Evolutionary conservation across 2,329 filamentous ascomycete species (phyloP).

Genomic region (Lomentospora prolificans): DNA sequence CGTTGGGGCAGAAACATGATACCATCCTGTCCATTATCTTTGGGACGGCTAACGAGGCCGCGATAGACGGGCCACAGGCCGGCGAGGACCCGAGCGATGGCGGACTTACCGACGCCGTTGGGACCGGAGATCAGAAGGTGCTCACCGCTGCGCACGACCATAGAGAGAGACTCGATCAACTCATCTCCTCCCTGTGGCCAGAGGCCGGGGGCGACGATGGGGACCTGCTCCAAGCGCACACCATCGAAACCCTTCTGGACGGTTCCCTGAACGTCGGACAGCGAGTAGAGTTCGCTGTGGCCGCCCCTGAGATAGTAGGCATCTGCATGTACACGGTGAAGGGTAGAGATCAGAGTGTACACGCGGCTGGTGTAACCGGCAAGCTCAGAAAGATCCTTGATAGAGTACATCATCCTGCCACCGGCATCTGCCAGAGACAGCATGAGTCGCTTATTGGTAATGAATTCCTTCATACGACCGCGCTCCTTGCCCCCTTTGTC

Average conservation of each 20-base stretch:
- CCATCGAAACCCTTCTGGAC: slow-evolving; percentile 93
- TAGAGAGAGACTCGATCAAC: slow-evolving; percentile 75
- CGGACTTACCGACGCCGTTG: slow-evolving; percentile 89
- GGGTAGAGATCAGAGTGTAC: slow-evolving; percentile 87
- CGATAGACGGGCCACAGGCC: slow-evolving; percentile 95
- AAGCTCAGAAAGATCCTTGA: slow-evolving; percentile 93
- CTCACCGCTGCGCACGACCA: slow-evolving; percentile 83
- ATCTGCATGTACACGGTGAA: slow-evolving; percentile 86
- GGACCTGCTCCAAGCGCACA: slow-evolving; percentile 85
- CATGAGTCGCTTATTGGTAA: slow-evolving; percentile 98
- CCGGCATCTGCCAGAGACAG: slow-evolving; percentile 92
- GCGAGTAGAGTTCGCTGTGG: slow-evolving; percentile 70
- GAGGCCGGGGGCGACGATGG: slow-evolving; percentile 77
- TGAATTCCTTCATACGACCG: slow-evolving; percentile 94
- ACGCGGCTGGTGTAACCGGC: slow-evolving; percentile 94
- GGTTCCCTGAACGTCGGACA: slow-evolving; percentile 87
- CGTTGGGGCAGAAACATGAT: slow-evolving; percentile 98
- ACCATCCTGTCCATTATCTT: slow-evolving; percentile 70
- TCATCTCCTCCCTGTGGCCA: slow-evolving; percentile 90
- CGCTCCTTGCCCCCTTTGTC: slow-evolving; percentile 57
- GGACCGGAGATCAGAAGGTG: slow-evolving; percentile 90
- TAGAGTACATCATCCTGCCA: slow-evolving; percentile 98
- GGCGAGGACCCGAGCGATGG: slow-evolving; percentile 77
- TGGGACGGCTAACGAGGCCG: slow-evolving; percentile 80
- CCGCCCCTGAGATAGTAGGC: slow-evolving; percentile 65